Percentiles rank a stretch among this genome's conserved stretches.
These are phyloP conservation scores for Nannochloris sp. DNA, from an alignment of 139 green algal genomes.

Conservation along the genomic window DNA sequence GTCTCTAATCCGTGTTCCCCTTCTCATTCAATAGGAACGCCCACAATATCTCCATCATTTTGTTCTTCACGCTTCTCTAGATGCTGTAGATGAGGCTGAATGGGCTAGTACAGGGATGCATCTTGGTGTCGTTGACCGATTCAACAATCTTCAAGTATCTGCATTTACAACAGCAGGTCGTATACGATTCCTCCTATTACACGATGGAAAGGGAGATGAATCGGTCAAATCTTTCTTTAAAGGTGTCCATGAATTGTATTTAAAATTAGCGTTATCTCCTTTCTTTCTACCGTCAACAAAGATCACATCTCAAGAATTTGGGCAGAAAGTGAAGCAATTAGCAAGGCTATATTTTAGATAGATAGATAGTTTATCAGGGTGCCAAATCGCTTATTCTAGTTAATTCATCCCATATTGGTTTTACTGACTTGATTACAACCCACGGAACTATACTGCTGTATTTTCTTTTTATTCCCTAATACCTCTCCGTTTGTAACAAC, in stretches of 20 bases:
- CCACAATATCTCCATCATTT: constrained; percentile 95
- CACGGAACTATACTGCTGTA: too few relatives aligned
- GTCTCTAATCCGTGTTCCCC: too few relatives aligned
- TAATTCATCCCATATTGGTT: too few relatives aligned
- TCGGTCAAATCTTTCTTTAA: constrained; percentile 77
- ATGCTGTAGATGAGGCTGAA: constrained; percentile 86
- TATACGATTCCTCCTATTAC: constrained; percentile 83
- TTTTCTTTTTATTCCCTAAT: too few relatives aligned
- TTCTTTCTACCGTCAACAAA: constrained; percentile 61
- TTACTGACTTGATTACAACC: too few relatives aligned
- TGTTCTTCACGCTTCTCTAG: constrained; percentile 87
- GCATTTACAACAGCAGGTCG: constrained; percentile 69
- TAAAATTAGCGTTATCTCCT: constrained; percentile 76
- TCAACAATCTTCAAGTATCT: constrained; percentile 86
- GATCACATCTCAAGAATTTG: constrained; percentile 66
- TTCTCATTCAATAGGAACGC: constrained; percentile 51
- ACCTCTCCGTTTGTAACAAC: too few relatives aligned
- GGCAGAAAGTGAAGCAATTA: constrained; percentile 59
- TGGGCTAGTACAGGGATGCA: constrained; percentile 74
- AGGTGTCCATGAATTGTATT: constrained; percentile 86
- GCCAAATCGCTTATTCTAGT: too few relatives aligned
- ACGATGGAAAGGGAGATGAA: constrained; percentile 73
- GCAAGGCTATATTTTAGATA: constrained; percentile 11
- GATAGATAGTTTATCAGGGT: too few relatives aligned
- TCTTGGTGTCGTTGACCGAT: constrained; percentile 86